Evolutionary conservation across 2,329 filamentous ascomycete species (phyloP), one percentile per base, ranked within the genome.

Genomic region (Emergomyces africanus): DNA sequence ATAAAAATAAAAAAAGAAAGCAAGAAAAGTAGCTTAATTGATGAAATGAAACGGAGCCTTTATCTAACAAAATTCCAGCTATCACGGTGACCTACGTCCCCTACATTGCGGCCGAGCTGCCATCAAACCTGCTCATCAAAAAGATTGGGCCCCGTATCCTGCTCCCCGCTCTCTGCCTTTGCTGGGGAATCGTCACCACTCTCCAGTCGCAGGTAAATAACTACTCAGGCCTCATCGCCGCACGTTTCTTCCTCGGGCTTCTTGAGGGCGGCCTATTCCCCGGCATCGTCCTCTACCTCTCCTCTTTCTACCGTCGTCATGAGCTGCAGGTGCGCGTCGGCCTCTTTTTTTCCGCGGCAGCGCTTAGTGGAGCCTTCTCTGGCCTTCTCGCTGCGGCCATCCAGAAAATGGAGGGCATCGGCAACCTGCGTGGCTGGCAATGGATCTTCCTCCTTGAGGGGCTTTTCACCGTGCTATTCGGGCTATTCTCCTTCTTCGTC

Each of bases 221-320:
- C 23, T 76, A 70, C 62, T 76, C 76, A 8, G 78, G 80, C n/a
- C 86, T 88, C 58, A 76, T 83, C 2, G 80, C 78, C 8, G 81
- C 85, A 15, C 78, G 84, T 20, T 82, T 82, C 8, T 67, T 88
- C 37, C 74, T 88, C 5, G 85, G 85, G 9, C 64, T 84, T 3
- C 80, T 81, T 0, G 85, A 88, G 69, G 84, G 83, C 44, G 85
- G 84, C 0, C 70, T 88, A 41, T 71, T 87, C 2, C 85, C 85
- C 0, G 85, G 84, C 53, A 87, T 88, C 73, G 80, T 60, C 41
- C 58, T 58, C 54, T 59, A 59, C 25, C 57, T 59, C 3, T 59
- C 57, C 28, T 33, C n/a, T 25, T 59, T 59, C 41, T 60, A 60
- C 54, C 42, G 54, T 10, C 58, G 49, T 9, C 44, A 55, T 44